phyloP scores from a whole-genome alignment of 164 flowering plant genomes.

The Echeveria elegans region DNA sequence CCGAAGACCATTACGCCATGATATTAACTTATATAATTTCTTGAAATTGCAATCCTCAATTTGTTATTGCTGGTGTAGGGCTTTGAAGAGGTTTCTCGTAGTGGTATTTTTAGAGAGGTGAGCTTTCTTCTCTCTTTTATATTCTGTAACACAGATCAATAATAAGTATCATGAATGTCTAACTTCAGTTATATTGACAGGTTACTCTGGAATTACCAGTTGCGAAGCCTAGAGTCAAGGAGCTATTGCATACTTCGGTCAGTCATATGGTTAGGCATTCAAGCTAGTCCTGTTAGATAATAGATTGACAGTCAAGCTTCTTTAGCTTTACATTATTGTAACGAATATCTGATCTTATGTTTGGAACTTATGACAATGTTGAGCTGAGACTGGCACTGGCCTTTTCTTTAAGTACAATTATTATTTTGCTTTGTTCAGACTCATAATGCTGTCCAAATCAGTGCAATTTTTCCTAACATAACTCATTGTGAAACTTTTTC shows the following conservation, averaged over 20 bases:
- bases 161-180: no score
- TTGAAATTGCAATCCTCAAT: slow-evolving; percentile 6
- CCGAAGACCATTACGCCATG: not conserved
- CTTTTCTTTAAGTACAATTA: not conserved
- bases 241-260: slow-evolving; percentile 27
- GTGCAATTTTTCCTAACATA: not conserved
- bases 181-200: slow-evolving; percentile 23
- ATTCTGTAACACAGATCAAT: slow-evolving; percentile 8
- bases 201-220: slow-evolving; percentile 62
- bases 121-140: slow-evolving; percentile 5
- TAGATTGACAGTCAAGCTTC: not conserved
- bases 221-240: slow-evolving; percentile 27
- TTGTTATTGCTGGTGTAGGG: slow-evolving; percentile 39
- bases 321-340: not conserved
- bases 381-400: not conserved
- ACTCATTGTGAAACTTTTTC: not conserved
- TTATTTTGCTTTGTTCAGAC: not conserved
- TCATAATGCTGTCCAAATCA: not conserved
- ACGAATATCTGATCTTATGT: not conserved
- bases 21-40: not conserved
- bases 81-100: slow-evolving; percentile 50
- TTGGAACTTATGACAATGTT: not conserved
- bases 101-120: slow-evolving; percentile 85
- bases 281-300: not conserved
- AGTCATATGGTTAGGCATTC: slow-evolving; percentile 23